Evolutionary conservation across 2,329 filamentous ascomycete species (phyloP).

Genomic region (Pezicula radicicola): DNA sequence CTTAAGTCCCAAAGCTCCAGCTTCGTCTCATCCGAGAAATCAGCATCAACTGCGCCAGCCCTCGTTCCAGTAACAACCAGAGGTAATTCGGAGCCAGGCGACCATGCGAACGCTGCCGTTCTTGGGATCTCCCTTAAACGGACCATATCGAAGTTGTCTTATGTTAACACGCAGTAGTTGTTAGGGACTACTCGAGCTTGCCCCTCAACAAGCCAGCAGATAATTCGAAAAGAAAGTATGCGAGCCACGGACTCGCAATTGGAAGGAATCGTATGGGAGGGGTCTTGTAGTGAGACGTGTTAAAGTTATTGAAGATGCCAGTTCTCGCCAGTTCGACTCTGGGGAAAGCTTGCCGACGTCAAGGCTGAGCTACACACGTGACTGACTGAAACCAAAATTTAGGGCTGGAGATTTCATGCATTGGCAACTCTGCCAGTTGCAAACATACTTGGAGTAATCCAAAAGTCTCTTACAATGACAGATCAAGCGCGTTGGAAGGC

Average conservation of each 20-base stretch:
- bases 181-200: neutral
- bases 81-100: slow-evolving; percentile 73
- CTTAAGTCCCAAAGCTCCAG: slow-evolving; percentile 94
- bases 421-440: no score
- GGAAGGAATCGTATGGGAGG: neutral
- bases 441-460: no score
- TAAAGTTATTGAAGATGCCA: neutral
- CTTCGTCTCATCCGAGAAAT: slow-evolving; percentile 97
- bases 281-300: neutral
- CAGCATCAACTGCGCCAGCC: slow-evolving; percentile 90
- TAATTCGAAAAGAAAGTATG: slow-evolving; percentile 12
- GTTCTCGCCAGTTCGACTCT: neutral
- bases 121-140: slow-evolving; percentile 93
- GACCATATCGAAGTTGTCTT: slow-evolving; percentile 63
- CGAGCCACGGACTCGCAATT: neutral
- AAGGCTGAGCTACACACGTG: neutral
- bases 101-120: slow-evolving; percentile 98
- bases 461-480: slow-evolving; percentile 55
- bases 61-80: slow-evolving; percentile 90
- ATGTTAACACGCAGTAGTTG: neutral
- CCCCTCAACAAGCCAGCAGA: slow-evolving; percentile 6
- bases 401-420: no score
- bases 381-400: no score
- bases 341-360: neutral
- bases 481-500: slow-evolving; percentile 82